A percentile compares a stretch with the other conserved stretches of the same genome.
Conservation (phyloP, 1,284 basidiomycete genomes). For the Ceratobasidium sp. region DNA sequence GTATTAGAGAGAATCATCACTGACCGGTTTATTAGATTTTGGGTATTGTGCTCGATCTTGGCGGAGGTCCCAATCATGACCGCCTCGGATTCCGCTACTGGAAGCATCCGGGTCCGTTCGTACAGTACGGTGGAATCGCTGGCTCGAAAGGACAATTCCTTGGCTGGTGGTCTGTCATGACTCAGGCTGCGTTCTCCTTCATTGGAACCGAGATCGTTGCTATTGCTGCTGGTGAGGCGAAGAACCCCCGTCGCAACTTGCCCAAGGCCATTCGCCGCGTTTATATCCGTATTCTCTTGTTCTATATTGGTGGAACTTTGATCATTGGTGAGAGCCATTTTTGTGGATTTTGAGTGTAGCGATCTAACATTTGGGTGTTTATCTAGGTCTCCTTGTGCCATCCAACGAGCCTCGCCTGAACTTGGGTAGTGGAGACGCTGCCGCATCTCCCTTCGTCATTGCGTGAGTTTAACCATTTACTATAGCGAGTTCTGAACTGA, state of each 20-base stretch:
- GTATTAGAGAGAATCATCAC: too few relatives aligned
- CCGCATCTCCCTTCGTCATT: conserved; percentile 66
- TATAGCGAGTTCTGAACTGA: too few relatives aligned
- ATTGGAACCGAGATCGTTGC: conserved; percentile 82
- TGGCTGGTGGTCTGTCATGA: conserved; percentile 59
- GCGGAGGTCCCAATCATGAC: conserved; percentile 13
- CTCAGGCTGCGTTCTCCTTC: conserved; percentile 71
- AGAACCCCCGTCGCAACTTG: conserved; percentile 70
- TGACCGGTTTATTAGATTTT: too few relatives aligned
- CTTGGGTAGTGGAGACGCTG: conserved; percentile 47
- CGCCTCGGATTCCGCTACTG: conserved; percentile 75
- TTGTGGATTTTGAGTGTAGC: conserved; percentile 66
- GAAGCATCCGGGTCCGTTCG: conserved; percentile 81
- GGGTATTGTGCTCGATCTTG: conserved; percentile 56
- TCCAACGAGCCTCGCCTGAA: conserved; percentile 52
- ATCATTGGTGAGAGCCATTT: too few relatives aligned
- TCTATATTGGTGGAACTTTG: conserved; percentile 71
- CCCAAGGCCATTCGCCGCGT: conserved; percentile 78
- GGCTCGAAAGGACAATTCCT: too few relatives aligned
- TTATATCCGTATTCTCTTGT: conserved; percentile 74
- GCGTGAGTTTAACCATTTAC: too few relatives aligned
- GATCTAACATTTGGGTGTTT: conserved; percentile 62
- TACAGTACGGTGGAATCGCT: too few relatives aligned
- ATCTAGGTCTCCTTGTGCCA: conserved; percentile 53
- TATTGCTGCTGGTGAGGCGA: conserved; percentile 71